Percentiles rank a stretch among this genome's conserved stretches.
These are phyloP conservation scores for Syzygium syzygioides DNA, from an alignment of 441 rosid species.

Conservation along the genomic window DNA sequence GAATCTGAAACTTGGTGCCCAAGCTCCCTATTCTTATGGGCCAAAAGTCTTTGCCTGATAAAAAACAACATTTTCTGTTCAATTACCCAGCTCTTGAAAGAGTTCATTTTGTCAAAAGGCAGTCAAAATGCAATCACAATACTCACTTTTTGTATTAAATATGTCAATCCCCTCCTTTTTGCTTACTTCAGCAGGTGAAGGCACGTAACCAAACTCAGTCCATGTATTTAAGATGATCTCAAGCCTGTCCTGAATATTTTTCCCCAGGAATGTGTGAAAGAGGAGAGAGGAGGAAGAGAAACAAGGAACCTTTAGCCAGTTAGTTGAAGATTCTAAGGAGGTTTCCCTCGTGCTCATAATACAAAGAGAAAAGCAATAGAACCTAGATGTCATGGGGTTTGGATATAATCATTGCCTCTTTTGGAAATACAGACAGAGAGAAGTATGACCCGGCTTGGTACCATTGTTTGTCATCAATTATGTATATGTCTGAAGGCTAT, in stretches of 20 bases:
- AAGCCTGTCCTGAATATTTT: conserved; percentile 64
- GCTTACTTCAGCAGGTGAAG: conserved; percentile 75
- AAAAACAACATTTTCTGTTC: conserved; percentile 1
- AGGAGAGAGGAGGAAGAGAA: background rate
- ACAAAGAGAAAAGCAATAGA: background rate
- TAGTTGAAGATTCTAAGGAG: background rate
- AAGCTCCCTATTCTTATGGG: conserved; percentile 58
- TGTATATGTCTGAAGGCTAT: background rate
- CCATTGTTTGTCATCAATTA: background rate
- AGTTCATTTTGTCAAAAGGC: conserved; percentile 3
- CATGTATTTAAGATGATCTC: conserved; percentile 73
- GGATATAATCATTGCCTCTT: background rate
- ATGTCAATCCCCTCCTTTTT: conserved; percentile 67
- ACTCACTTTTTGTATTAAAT: conserved; percentile 41
- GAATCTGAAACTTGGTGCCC: conserved; percentile 28
- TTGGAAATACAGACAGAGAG: background rate
- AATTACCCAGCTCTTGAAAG: background rate
- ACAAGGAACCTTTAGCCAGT: background rate
- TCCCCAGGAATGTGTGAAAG: background rate
- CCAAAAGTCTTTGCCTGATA: conserved; percentile 45
- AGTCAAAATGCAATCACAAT: background rate
- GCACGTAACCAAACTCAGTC: conserved; percentile 54
- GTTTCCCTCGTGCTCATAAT: background rate
- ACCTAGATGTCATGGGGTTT: background rate
- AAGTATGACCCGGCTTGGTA: background rate